These are phyloP conservation scores for Ganoderma leucocontextum DNA, from an alignment of 1,284 basidiomycete genomes.

Conservation along the genomic window DNA sequence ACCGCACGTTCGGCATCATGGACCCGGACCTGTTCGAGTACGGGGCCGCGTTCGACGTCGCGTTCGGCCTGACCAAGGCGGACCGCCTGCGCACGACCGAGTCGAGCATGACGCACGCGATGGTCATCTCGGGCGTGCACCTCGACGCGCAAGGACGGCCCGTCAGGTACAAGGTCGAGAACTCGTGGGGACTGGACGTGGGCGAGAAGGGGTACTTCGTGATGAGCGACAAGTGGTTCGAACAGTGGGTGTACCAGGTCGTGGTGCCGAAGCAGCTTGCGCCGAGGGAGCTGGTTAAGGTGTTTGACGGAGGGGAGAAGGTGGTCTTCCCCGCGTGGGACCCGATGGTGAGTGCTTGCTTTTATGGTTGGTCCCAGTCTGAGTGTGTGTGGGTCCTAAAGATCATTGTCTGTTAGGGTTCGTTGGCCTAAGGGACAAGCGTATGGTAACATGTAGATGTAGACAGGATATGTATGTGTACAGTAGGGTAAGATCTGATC, in stretches of 20 bases:
- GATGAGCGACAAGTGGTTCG: slow-evolving; percentile 93
- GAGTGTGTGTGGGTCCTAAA: background rate
- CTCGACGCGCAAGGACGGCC: slow-evolving; percentile 80
- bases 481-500: background rate
- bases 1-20: slow-evolving; percentile 81
- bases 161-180: slow-evolving; percentile 93
- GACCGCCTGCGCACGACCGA: slow-evolving; percentile 86
- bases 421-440: slow-evolving; percentile 18
- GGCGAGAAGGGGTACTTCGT: slow-evolving; percentile 93
- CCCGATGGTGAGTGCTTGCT: slow-evolving; percentile 74
- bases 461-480: background rate
- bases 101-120: slow-evolving; percentile 91
- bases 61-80: slow-evolving; percentile 77
- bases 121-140: slow-evolving; percentile 95
- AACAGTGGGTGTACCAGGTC: slow-evolving; percentile 90
- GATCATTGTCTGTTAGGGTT: slow-evolving; percentile 14
- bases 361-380: too few species aligned
- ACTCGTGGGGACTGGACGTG: slow-evolving; percentile 87
- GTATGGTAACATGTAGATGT: background rate
- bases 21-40: slow-evolving; percentile 86
- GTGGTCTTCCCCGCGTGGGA: slow-evolving; percentile 87
- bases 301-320: slow-evolving; percentile 75
- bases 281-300: slow-evolving; percentile 79
- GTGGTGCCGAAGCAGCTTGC: slow-evolving; percentile 86
- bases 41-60: slow-evolving; percentile 71